phyloP scores from a whole-genome alignment of 2,329 filamentous ascomycete species.

The Ceratocystis lukuohia region DNA sequence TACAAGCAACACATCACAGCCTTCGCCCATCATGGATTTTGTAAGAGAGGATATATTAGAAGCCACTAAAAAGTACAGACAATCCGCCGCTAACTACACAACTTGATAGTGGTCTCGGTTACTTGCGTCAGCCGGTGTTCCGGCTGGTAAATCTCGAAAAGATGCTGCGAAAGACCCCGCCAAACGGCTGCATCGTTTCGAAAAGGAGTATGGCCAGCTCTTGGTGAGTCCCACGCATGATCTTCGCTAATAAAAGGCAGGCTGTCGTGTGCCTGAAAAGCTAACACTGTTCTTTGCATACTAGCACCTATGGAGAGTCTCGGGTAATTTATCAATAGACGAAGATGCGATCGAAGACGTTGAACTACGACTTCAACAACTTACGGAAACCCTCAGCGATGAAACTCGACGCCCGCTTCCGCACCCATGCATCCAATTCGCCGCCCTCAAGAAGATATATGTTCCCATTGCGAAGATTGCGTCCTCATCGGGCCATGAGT shows the following conservation, averaged over 20 bases:
- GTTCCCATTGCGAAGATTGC: conserved; percentile 81
- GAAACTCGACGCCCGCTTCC: conserved; percentile 79
- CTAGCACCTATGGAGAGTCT: conserved; percentile 42
- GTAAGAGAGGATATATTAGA: conserved; percentile 4
- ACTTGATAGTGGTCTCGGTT: conserved; percentile 49
- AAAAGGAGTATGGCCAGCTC: conserved; percentile 51
- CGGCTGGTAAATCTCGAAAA: conserved; percentile 41
- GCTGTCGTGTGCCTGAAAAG: neutral
- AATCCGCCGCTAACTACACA: neutral
- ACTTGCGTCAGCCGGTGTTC: conserved; percentile 48
- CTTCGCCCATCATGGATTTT: conserved; percentile 13
- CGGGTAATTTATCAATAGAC: conserved; percentile 46
- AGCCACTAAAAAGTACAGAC: neutral
- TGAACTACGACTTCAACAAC: conserved; percentile 48
- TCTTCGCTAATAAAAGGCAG: neutral
- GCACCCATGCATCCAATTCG: conserved; percentile 82
- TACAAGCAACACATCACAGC: neutral
- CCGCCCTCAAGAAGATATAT: conserved; percentile 76
- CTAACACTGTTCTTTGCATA: conserved; percentile 3
- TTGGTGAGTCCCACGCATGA: conserved; percentile 33
- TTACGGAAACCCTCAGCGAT: conserved; percentile 65
- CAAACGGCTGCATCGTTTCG: conserved; percentile 51
- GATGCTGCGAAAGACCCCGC: conserved; percentile 50
- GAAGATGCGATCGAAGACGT: conserved; percentile 49
- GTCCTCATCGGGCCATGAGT: conserved; percentile 68